phyloP scores from a whole-genome alignment of 2,329 filamentous ascomycete species.

The Periconia macrospinosa region DNA sequence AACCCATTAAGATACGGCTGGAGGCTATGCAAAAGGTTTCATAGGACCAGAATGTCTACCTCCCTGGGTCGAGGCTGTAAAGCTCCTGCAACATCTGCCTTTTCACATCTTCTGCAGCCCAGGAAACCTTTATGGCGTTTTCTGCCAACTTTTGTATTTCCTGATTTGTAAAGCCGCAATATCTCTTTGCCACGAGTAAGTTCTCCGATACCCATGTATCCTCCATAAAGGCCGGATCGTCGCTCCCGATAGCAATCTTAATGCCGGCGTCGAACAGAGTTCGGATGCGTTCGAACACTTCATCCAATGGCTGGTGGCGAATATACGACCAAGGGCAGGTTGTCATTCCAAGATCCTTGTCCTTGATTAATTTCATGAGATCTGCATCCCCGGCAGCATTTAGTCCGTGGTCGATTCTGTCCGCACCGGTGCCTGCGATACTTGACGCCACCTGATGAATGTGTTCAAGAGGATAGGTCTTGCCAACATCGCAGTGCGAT shows the following conservation, averaged over 20 bases:
- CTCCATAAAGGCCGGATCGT: conserved; percentile 55
- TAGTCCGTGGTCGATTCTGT: conserved; percentile 49
- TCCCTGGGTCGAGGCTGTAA: neutral
- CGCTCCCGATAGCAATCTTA: conserved; percentile 18
- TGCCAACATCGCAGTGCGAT: conserved; percentile 56
- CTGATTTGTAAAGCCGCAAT: conserved; percentile 44
- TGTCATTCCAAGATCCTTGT: conserved; percentile 43
- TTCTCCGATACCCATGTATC: conserved; percentile 55
- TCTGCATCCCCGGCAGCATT: conserved; percentile 41
- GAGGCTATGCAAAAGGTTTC: too few relatives aligned
- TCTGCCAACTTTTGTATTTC: conserved; percentile 49
- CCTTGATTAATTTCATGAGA: conserved; percentile 37
- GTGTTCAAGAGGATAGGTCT: conserved; percentile 51
- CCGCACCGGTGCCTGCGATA: conserved; percentile 32
- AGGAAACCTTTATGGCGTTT: conserved; percentile 53
- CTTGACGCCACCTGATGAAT: conserved; percentile 37
- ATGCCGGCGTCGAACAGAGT: conserved; percentile 47
- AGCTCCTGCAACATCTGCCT: conserved; percentile 1
- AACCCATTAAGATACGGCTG: too few relatives aligned
- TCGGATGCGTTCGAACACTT: conserved; percentile 38
- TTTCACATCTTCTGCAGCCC: conserved; percentile 42
- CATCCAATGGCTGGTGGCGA: conserved; percentile 41
- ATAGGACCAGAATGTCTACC: neutral
- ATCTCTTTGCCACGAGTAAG: conserved; percentile 47
- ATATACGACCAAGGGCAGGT: conserved; percentile 49